Conservation (phyloP, 2,329 filamentous ascomycete genomes). For the Endoconidiophora polonica region DNA sequence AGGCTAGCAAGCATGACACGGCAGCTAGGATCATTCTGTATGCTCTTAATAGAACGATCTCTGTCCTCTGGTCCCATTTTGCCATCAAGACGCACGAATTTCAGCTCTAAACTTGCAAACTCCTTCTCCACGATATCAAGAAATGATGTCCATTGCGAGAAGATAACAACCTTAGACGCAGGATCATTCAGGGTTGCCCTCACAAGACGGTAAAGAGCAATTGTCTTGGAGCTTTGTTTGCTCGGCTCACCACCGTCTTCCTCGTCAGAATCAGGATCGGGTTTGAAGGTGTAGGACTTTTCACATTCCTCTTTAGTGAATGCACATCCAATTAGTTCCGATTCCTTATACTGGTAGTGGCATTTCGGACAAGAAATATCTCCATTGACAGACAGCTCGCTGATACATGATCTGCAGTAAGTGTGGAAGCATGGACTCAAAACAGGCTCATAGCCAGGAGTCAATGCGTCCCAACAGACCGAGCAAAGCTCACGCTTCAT, state of each 20-base stretch:
- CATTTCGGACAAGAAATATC: conserved; percentile 71
- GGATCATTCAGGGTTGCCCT: conserved; percentile 48
- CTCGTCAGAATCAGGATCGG: conserved; percentile 33
- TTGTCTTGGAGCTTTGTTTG: conserved; percentile 65
- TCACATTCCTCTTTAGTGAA: conserved; percentile 1
- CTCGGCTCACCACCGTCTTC: conserved; percentile 36
- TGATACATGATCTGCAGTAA: conserved; percentile 59
- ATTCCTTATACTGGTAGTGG: conserved; percentile 47
- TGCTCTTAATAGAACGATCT: conserved; percentile 51
- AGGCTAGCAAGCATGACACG: conserved; percentile 70
- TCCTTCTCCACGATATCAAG: conserved; percentile 55
- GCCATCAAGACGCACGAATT: conserved; percentile 61
- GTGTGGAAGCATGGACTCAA: conserved; percentile 76
- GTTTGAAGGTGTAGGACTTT: conserved; percentile 30
- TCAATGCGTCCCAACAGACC: conserved; percentile 57
- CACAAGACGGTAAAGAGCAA: conserved; percentile 60
- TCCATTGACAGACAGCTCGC: conserved; percentile 45
- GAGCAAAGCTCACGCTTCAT: conserved; percentile 61
- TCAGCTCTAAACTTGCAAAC: conserved; percentile 41
- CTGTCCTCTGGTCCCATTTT: conserved; percentile 54
- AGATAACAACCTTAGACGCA: conserved; percentile 53
- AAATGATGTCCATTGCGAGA: conserved; percentile 65
- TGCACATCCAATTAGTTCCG: conserved; percentile 24
- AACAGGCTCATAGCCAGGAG: conserved; percentile 42
- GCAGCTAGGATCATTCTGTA: conserved; percentile 50